Percentiles rank a stretch among this genome's conserved stretches.
Conservation (phyloP, 2,329 filamentous ascomycete species). For the Apiospora malaysiana region DNA sequence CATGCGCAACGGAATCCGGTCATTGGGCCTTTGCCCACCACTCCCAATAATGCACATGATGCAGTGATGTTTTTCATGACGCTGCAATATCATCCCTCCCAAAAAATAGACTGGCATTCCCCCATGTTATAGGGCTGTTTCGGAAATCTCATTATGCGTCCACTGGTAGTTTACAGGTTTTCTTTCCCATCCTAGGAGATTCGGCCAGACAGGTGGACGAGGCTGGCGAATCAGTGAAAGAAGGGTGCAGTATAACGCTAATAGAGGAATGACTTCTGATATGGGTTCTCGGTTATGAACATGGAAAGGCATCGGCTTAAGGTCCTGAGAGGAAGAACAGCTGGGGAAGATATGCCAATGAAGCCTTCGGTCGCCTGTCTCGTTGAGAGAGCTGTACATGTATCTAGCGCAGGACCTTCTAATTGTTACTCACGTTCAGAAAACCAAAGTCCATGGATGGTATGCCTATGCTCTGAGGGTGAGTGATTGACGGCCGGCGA, state of each 20-base stretch:
- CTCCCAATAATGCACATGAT: constrained; percentile 30
- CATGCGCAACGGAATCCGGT: neutral
- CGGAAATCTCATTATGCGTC: constrained; percentile 40
- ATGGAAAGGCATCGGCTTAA: constrained; percentile 14
- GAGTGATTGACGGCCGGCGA: neutral
- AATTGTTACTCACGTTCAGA: constrained; percentile 19
- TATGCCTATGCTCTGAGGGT: neutral
- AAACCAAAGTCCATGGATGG: neutral
- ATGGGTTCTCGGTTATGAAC: constrained; percentile 13
- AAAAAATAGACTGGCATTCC: constrained; percentile 42
- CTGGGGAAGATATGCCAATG: constrained; percentile 10
- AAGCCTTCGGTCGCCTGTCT: constrained; percentile 1
- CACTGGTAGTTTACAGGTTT: constrained; percentile 42
- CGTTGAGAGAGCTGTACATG: constrained; percentile 17
- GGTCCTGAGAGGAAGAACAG: neutral
- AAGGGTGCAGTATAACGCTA: constrained; percentile 18
- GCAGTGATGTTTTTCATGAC: constrained; percentile 36
- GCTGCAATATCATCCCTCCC: constrained; percentile 28
- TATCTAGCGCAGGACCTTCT: constrained; percentile 19
- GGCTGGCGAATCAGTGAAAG: constrained; percentile 12
- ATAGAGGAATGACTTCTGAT: constrained; percentile 17
- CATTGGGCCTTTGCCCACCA: constrained; percentile 29
- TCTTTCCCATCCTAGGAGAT: constrained; percentile 23
- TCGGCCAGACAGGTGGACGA: neutral
- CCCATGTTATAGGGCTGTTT: constrained; percentile 40